A percentile compares a stretch with the other conserved stretches of the same genome.
Conservation (phyloP, 176 grass and related monocot genomes). For the Otatea glauca region DNA sequence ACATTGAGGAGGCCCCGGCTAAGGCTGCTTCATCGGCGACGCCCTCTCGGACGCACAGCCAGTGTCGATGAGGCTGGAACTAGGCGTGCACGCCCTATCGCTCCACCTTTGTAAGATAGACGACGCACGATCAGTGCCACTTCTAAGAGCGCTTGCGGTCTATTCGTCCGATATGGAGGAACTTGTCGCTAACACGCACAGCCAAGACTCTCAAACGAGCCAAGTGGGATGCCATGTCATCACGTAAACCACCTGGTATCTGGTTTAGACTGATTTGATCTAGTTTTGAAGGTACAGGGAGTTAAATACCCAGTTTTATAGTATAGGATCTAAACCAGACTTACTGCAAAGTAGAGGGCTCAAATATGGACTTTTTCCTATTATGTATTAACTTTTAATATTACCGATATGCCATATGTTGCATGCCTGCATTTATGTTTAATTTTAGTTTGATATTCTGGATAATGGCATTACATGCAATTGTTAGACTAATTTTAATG, state of each 20-base stretch:
- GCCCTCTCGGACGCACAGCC: conserved; percentile 43
- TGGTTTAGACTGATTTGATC: too few species aligned
- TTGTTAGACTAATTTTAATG: conserved; percentile 10
- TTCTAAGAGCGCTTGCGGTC: conserved; percentile 39
- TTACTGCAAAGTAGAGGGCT: too few species aligned
- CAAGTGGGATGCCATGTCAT: too few species aligned
- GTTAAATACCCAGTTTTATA: too few species aligned
- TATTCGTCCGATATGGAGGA: conserved; percentile 57
- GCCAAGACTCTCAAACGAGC: too few species aligned
- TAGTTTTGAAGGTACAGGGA: too few species aligned
- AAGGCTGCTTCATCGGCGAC: background rate
- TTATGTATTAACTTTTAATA: background rate
- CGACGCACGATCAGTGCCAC: conserved; percentile 17
- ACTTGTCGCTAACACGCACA: conserved; percentile 8
- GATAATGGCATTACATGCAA: background rate
- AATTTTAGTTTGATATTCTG: conserved; percentile 7
- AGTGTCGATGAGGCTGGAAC: conserved; percentile 42
- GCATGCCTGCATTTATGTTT: conserved; percentile 1
- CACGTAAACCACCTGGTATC: too few species aligned
- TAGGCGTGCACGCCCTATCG: conserved; percentile 43
- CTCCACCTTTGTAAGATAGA: conserved; percentile 59
- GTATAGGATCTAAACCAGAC: too few species aligned
- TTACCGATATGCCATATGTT: background rate
- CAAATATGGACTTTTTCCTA: background rate
- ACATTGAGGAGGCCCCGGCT: conserved; percentile 36